Base-by-base conservation (phyloP, 2,329 filamentous ascomycete species). In the Arthrocladium fulminans region DNA sequence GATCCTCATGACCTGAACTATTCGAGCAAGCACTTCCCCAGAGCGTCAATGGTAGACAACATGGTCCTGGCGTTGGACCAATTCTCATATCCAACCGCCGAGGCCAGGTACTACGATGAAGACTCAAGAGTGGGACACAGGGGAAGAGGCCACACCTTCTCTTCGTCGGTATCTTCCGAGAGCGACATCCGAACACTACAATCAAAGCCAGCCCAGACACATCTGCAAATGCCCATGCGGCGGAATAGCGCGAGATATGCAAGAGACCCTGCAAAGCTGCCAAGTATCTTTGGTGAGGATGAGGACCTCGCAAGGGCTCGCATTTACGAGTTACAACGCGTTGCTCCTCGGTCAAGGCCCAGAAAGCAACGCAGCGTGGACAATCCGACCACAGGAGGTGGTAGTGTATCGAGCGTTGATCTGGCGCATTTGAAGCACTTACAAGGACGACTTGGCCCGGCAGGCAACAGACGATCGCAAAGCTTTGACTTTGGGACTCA, bases 11-110 rank as follows among this genome's bases (percentile, higher is more conserved):
- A 95, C 65, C 75, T 96, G 53, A 89, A 86, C 50, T 75, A 94
- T 59, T 83, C 83, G 44, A 80, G 84, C 42, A 75, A 82, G 52
- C 80, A 86, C 63, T 80, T 86, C 54, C 87, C 86, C 34, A 81
- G 90, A 57, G 87, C 94, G 62, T 96, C 89, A 29, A 81, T 98
- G 57, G 88, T 98, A 51, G 85, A 92, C 67, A 94, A 96, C 66
- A 92, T 98, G 84, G 80, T 97, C 52, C 74, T 92, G 56, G 95
- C 89, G 34, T 81, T 98, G 55, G 90, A 95, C 67, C 85, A 90
- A 65, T 81, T 90, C 62, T 83, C 79, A 34, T 73, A 58, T n/a
- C 19, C 41, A n/a, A 13, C 30, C 15, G 22, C 47, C 20, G 32
- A 41, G 7, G 53, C 50, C 34, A 51, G 51, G 22, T 63, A 54